These are phyloP conservation scores for Tolypocladium guangdongense DNA, from an alignment of 2,329 filamentous ascomycete species.

Conservation along the genomic window DNA sequence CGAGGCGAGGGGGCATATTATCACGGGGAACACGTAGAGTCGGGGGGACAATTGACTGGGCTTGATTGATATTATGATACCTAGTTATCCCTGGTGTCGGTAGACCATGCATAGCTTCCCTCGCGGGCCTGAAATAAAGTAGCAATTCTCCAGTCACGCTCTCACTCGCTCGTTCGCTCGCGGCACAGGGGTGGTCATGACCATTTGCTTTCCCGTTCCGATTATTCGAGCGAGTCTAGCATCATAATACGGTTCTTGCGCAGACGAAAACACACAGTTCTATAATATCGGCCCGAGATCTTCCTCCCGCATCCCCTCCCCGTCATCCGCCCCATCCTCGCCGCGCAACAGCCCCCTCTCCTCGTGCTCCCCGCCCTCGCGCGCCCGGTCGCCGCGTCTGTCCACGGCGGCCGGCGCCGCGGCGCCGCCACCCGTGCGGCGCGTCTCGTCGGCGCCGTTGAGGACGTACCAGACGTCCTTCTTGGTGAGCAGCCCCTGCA, in stretches of 20 bases:
- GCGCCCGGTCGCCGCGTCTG: slow-evolving; percentile 22
- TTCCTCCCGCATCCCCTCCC: slow-evolving; percentile 4
- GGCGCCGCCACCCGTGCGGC: slow-evolving; percentile 21
- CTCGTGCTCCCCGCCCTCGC: slow-evolving; percentile 29
- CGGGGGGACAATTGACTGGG: too few species aligned
- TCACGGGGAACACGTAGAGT: too few species aligned
- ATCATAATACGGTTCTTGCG: background rate
- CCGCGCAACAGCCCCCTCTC: slow-evolving; percentile 30
- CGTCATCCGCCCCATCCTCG: slow-evolving; percentile 22
- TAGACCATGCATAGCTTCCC: too few species aligned
- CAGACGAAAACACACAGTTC: background rate
- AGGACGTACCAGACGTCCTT: slow-evolving; percentile 95
- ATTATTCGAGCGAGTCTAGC: background rate
- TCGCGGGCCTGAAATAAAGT: background rate
- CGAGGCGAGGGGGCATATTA: too few species aligned
- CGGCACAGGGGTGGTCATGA: background rate
- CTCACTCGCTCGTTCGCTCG: background rate
- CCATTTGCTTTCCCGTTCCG: background rate
- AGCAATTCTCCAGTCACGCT: background rate
- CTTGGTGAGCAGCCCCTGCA: slow-evolving; percentile 85
- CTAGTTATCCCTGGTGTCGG: too few species aligned
- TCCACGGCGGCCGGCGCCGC: slow-evolving; percentile 4
- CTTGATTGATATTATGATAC: too few species aligned
- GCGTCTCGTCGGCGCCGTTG: slow-evolving; percentile 60
- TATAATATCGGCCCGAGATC: slow-evolving; percentile 14